Evolutionary conservation across 2,329 filamentous ascomycete species (phyloP).

Genomic region (Colletotrichum lupini): DNA sequence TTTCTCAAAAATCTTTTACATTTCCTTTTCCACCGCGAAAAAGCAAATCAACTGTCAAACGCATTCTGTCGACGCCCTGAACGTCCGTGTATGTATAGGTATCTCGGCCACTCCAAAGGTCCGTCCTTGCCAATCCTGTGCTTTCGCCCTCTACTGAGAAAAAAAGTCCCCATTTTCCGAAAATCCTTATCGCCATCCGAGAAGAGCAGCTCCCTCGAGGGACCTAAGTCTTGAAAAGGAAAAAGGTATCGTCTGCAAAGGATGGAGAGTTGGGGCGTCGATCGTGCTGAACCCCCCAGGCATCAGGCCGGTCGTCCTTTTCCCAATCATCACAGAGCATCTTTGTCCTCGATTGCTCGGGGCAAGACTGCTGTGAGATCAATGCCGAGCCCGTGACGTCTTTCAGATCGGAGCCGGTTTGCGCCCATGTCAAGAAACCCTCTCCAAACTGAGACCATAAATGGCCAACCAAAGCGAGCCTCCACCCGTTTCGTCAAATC

Average conservation of each 20-base stretch:
- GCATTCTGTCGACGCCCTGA: conserved; percentile 31
- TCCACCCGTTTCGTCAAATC: conserved; percentile 21
- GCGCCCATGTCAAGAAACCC: not conserved
- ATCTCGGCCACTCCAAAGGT: conserved; percentile 22
- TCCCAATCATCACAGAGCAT: not conserved
- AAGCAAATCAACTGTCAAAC: conserved; percentile 14
- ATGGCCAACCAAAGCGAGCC: conserved; percentile 10
- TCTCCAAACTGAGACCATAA: not conserved
- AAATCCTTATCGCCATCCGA: not conserved
- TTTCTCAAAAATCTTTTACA: conserved; percentile 24
- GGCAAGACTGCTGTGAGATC: not conserved
- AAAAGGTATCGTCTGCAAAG: conserved; percentile 3
- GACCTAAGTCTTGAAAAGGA: conserved; percentile 9
- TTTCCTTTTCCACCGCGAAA: conserved; percentile 11
- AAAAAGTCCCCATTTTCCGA: conserved; percentile 18
- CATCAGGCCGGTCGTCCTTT: not conserved
- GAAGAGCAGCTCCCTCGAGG: conserved; percentile 9
- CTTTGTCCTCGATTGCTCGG: not conserved
- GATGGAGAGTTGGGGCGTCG: not conserved
- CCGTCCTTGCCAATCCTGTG: conserved; percentile 19
- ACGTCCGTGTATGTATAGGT: conserved; percentile 33
- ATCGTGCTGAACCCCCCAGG: not conserved
- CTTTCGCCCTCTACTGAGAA: conserved; percentile 23
- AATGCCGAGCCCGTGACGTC: not conserved
- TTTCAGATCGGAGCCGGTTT: not conserved